Base-by-base conservation (phyloP, 495 filamentous ascomycete genomes). In the Penicillium malachiteum region DNA sequence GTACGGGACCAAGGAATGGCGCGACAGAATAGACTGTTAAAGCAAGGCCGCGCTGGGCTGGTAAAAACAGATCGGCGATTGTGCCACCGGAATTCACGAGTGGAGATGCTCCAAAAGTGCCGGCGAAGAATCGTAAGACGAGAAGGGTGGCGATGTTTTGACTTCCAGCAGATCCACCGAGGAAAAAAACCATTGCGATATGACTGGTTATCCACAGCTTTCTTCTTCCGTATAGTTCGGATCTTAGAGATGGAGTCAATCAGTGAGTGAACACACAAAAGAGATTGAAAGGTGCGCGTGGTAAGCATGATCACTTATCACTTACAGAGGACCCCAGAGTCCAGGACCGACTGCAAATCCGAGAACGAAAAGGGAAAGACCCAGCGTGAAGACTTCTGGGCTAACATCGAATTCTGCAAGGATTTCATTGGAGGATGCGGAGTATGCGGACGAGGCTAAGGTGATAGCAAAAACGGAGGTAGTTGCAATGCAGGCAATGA, bases 41-140 rank as follows among this genome's bases (percentile, higher is more conserved):
- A 0, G 83, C 85, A 1, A 82, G 62, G 2, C 84, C 85, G 52
- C 85, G 75, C 53, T 83, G 66, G 47, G 55, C 60, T 5, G 78
- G 74, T 6, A 68, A 64, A 52, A 87, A 87, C 32, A 86, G 81
- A 55, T 88, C 83, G 21, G 83, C 77, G 60, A 87, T 81, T 31
- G 83, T 76, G 21, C 83, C 82, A 14, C 83, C 82, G 7, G 79
- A 71, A 42, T 84, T 73, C 12, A 79, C 76, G 30, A 87, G 52
- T 1, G 84, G 80, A 5, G 81, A 81, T 5, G 76, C 75, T 2
- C 85, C 87, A 65, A 87, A 84, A 9, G 80, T 77, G 31, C 86
- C 83, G 12, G 80, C 82, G 46, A 89, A 78, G 74, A 88, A 87
- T 34, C 87, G 82, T 13, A 89, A 71, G 38, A 88, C 72, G 34